Percentiles rank a stretch among this genome's conserved stretches.
Evolutionary conservation across 805 yeast species (phyloP).

Genomic region (Pichia californica): DNA sequence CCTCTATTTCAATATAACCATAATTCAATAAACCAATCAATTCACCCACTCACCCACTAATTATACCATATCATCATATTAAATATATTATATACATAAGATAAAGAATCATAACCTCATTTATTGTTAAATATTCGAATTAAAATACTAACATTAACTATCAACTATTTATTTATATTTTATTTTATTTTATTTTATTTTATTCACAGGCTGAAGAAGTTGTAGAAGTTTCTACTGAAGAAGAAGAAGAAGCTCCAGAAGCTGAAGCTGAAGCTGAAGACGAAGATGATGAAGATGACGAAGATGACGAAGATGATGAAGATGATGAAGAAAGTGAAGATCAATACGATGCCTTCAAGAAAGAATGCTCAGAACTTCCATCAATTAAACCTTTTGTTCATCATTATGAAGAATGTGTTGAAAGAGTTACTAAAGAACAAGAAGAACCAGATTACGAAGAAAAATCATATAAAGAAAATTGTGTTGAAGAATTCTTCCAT

Average conservation of each 20-base stretch:
- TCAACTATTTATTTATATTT: too few relatives aligned
- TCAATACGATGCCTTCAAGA: conserved; percentile 56
- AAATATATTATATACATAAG: too few relatives aligned
- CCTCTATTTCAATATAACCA: too few relatives aligned
- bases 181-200: not conserved
- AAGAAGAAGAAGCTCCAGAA: conserved; percentile 42
- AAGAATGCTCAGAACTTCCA: conserved; percentile 61
- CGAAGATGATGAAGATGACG: conserved; percentile 33
- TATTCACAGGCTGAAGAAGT: conserved; percentile 27
- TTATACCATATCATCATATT: too few relatives aligned
- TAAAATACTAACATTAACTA: conserved; percentile 9
- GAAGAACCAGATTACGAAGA: conserved; percentile 82
- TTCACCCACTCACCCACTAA: too few relatives aligned
- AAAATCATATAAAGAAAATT: conserved; percentile 84
- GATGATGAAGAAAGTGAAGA: conserved; percentile 59
- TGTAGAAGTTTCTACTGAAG: conserved; percentile 39
- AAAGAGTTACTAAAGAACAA: conserved; percentile 83
- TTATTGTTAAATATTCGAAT: too few relatives aligned
- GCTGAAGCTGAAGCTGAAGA: conserved; percentile 50
- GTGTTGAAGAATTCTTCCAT: conserved; percentile 98
- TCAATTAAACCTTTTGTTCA: conserved; percentile 71
- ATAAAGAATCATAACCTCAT: too few relatives aligned
- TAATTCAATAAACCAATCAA: too few relatives aligned
- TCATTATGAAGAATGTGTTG: conserved; percentile 91
- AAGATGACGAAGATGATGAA: conserved; percentile 34